These are phyloP conservation scores for Gentiana dahurica DNA, from an alignment of 257 asterid genomes.

Conservation along the genomic window DNA sequence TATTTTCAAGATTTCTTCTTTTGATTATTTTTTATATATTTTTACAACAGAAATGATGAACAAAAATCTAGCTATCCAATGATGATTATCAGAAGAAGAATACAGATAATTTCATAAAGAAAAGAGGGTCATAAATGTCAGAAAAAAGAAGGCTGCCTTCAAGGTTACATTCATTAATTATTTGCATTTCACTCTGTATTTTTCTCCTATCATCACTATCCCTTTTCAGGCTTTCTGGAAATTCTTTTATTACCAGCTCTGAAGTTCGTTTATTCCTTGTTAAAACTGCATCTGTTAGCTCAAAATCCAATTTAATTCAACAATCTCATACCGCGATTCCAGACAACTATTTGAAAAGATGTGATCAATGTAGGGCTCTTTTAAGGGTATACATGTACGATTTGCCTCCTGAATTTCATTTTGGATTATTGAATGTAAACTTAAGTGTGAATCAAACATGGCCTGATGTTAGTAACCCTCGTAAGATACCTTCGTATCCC, in stretches of 20 bases:
- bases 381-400: slow-evolving; percentile 71
- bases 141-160: slow-evolving; percentile 51
- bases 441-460: slow-evolving; percentile 34
- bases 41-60: neutral
- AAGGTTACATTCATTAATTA: slow-evolving; percentile 45
- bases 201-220: slow-evolving; percentile 41
- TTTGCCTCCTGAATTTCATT: slow-evolving; percentile 65
- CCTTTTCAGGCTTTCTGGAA: slow-evolving; percentile 33
- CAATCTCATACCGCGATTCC: slow-evolving; percentile 9
- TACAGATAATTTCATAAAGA: neutral
- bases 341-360: slow-evolving; percentile 8
- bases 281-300: slow-evolving; percentile 21
- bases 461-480: slow-evolving; percentile 38
- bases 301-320: slow-evolving; percentile 7
- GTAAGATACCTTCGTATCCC: slow-evolving; percentile 48
- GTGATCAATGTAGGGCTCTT: slow-evolving; percentile 35
- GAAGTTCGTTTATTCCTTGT: slow-evolving; percentile 25
- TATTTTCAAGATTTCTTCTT: neutral
- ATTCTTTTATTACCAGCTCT: slow-evolving; percentile 25
- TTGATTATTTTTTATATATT: neutral
- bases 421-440: slow-evolving; percentile 60
- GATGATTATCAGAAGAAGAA: neutral
- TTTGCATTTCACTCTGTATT: slow-evolving; percentile 44
- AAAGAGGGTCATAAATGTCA: slow-evolving; percentile 27
- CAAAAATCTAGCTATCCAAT: neutral